Evolutionary conservation across 129 eudicot species (phyloP), one percentile per base, ranked within the genome.

Genomic region (Lactuca saligna): DNA sequence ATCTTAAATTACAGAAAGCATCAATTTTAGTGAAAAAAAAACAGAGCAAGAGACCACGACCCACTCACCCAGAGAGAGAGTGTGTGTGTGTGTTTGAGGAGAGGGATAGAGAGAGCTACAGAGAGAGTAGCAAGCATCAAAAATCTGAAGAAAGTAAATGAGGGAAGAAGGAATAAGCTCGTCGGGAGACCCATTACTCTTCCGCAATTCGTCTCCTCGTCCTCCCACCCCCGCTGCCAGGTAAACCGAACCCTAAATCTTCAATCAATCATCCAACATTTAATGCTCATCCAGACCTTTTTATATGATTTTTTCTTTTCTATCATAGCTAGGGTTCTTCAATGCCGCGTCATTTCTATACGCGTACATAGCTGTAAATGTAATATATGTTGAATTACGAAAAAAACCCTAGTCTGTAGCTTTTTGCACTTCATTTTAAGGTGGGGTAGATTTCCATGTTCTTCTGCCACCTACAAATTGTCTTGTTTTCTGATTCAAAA

Each of bases 111-210:
- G 3, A 46, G 51, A 46, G 51, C 12, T n/a, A 46, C 0, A 12
- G n/a, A 16, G 68, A 44, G 54, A 2, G 55, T 10, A 35, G 72
- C 2, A 66, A n/a, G 59, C 14, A 70, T 0, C 4, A 38, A 9
- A 14, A 8, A 5, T 16, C 73, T n/a, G 31, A 61, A 61, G 32
- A 29, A 75, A 61, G 60, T 13, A 46, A 46, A 86, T 88, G 97
- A 85, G 77, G 68, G 97, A 91, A 75, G 97, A 91, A 79, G 97
- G 83, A 16, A 83, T 85, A 9, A 91, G 97, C 90, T 85, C 97
- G 41, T 86, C 96, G 8, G 82, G 81, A 2, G 93, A 87, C 78
- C 95, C 89, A 12, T 63, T 81, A 34, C 41, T 79, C 48, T 69
- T 73, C 63, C 87, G 83, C 50, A 81, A 81, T 64, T 81, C 86